Conservation (phyloP, 495 filamentous ascomycete species). For the Penicillium salamii region DNA sequence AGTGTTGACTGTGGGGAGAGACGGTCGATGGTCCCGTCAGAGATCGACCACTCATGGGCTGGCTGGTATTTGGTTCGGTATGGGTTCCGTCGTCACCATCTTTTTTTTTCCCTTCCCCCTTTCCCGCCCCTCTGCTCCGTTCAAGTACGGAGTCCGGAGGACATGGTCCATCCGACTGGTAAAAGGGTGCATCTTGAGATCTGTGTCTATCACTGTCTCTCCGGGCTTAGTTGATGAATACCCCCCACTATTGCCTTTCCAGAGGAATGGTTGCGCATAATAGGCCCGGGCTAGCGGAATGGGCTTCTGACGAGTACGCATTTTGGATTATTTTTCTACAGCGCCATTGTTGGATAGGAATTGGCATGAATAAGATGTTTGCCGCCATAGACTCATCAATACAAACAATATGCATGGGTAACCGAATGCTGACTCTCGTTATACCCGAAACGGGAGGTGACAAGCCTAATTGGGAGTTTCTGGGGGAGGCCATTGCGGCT, state of each 20-base stretch:
- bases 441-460: constrained; percentile 2
- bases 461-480: not conserved
- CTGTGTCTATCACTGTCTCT: not conserved
- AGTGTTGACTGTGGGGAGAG: constrained; percentile 10
- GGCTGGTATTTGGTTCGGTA: not conserved
- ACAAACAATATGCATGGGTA: not conserved
- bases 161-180: not conserved
- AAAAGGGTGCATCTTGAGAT: not conserved
- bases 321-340: not conserved
- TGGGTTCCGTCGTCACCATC: not conserved
- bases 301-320: not conserved
- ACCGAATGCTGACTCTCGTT: not conserved
- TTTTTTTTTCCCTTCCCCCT: not conserved
- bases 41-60: constrained; percentile 12
- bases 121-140: not conserved
- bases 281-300: not conserved
- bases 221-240: not conserved
- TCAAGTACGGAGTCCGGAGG: too few species aligned
- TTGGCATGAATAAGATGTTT: not conserved
- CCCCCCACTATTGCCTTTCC: not conserved
- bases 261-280: too few species aligned
- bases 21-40: constrained; percentile 2
- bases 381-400: not conserved
- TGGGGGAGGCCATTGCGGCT: constrained; percentile 1
- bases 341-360: not conserved